Percentiles rank a stretch among this genome's conserved stretches.
Evolutionary conservation across 140 eudicot species (phyloP).

Genomic region (Oenanthe javanica): DNA sequence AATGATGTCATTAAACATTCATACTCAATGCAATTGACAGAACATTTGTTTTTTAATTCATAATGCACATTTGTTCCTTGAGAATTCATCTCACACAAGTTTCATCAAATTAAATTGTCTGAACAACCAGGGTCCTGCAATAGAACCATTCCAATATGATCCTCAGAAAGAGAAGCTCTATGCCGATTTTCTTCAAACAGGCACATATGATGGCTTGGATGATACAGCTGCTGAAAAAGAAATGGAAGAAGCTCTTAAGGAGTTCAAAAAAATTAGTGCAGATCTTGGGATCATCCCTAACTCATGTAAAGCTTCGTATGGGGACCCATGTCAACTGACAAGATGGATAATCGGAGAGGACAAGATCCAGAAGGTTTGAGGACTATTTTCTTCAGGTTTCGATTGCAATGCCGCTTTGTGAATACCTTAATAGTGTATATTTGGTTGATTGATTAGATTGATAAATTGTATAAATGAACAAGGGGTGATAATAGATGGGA

Average conservation of each 20-base stretch:
- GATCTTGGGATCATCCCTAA: conserved; percentile 81
- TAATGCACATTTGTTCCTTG: background rate
- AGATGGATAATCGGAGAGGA: conserved; percentile 87
- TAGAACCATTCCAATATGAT: conserved; percentile 69
- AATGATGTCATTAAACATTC: background rate
- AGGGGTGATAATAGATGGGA: background rate
- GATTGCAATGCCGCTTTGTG: background rate
- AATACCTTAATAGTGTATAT: background rate
- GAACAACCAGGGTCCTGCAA: conserved; percentile 54
- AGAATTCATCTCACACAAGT: background rate
- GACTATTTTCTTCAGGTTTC: background rate
- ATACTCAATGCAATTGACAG: background rate
- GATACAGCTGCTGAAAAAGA: conserved; percentile 59
- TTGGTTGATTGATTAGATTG: background rate
- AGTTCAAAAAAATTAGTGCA: conserved; percentile 40
- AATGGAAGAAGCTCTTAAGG: conserved; percentile 70
- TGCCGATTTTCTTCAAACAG: conserved; percentile 40
- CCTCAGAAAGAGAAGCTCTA: conserved; percentile 61
- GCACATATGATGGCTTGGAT: conserved; percentile 38
- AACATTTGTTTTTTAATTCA: background rate
- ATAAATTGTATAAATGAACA: background rate
- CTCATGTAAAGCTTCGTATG: conserved; percentile 43
- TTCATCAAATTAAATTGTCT: background rate
- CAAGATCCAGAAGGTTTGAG: conserved; percentile 16
- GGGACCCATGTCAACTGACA: conserved; percentile 73